Evolutionary conservation across 768 basidiomycete species (phyloP).

Genomic region (Macrolepiota albuminosa): DNA sequence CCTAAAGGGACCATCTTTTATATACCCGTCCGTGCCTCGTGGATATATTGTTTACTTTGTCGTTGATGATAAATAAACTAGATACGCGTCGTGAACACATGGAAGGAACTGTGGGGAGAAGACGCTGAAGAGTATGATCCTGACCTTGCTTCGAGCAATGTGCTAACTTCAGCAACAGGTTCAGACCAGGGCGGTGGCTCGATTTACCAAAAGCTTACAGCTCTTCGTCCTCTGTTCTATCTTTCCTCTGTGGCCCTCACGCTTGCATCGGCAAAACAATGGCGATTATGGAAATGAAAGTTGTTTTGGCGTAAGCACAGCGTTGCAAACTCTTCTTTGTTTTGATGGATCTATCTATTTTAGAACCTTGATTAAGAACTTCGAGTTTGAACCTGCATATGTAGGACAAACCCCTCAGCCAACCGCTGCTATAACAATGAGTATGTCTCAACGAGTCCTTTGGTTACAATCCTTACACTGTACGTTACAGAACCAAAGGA

Average conservation of each 20-base stretch:
- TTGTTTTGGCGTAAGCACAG: constrained; percentile 27
- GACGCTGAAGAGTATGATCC: constrained; percentile 41
- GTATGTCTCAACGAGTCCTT: constrained; percentile 23
- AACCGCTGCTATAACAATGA: constrained; percentile 43
- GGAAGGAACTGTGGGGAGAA: constrained; percentile 44
- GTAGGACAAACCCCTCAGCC: constrained; percentile 35
- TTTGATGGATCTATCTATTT: background rate
- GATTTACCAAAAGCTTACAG: constrained; percentile 30
- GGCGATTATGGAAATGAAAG: constrained; percentile 41
- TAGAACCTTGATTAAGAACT: constrained; percentile 37
- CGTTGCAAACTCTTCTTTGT: background rate
- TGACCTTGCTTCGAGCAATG: background rate
- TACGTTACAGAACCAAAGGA: constrained; percentile 28
- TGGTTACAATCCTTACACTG: background rate
- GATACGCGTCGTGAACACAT: constrained; percentile 49
- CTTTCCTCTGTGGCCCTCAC: constrained; percentile 38
- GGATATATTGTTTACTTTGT: background rate
- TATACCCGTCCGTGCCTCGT: constrained; percentile 28
- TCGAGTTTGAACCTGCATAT: constrained; percentile 39
- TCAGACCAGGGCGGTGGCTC: constrained; percentile 44
- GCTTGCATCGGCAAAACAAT: constrained; percentile 41
- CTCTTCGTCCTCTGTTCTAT: constrained; percentile 30
- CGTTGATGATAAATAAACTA: constrained; percentile 13
- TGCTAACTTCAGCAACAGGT: constrained; percentile 22
- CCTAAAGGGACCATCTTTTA: constrained; percentile 42